phyloP scores from a whole-genome alignment of 2,329 filamentous ascomycete genomes.

The Penicillium sp. region DNA sequence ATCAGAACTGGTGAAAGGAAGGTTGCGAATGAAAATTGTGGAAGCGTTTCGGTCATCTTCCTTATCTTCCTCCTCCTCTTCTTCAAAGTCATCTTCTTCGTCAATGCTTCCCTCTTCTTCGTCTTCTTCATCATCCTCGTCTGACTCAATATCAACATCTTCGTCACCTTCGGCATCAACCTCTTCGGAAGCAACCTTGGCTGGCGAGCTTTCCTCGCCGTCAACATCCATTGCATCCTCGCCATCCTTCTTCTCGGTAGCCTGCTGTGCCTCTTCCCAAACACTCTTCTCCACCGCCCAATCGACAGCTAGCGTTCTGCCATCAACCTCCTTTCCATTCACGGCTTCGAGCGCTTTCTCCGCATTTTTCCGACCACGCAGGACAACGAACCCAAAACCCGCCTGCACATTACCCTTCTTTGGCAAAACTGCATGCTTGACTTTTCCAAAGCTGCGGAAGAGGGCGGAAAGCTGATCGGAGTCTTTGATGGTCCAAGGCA shows the following conservation, averaged over 20 bases:
- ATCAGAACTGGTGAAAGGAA: conserved; percentile 85
- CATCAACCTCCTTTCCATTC: conserved; percentile 88
- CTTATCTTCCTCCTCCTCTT: conserved; percentile 44
- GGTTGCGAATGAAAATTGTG: conserved; percentile 88
- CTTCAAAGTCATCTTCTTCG: conserved; percentile 37
- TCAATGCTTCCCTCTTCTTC: conserved; percentile 43
- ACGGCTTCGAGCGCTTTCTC: conserved; percentile 79
- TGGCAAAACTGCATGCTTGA: conserved; percentile 82
- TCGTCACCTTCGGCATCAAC: conserved; percentile 40
- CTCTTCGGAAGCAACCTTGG: conserved; percentile 50
- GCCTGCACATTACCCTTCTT: conserved; percentile 67
- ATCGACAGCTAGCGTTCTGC: conserved; percentile 84
- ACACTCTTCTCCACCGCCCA: conserved; percentile 91
- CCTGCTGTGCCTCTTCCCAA: conserved; percentile 60
- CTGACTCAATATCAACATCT: conserved; percentile 34
- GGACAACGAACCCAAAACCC: conserved; percentile 89
- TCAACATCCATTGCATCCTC: conserved; percentile 15
- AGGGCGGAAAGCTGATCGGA: conserved; percentile 73
- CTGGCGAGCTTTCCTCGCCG: conserved; percentile 13
- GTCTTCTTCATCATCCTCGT: conserved; percentile 41
- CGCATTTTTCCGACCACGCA: conserved; percentile 84
- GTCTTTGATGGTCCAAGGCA: conserved; percentile 93
- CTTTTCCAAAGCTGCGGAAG: conserved; percentile 85
- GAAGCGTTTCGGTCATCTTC: conserved; percentile 58
- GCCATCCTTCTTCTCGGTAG: conserved; percentile 30